phyloP scores from a whole-genome alignment of 2,329 filamentous ascomycete species.

The Coniosporium tulheliwenetii region DNA sequence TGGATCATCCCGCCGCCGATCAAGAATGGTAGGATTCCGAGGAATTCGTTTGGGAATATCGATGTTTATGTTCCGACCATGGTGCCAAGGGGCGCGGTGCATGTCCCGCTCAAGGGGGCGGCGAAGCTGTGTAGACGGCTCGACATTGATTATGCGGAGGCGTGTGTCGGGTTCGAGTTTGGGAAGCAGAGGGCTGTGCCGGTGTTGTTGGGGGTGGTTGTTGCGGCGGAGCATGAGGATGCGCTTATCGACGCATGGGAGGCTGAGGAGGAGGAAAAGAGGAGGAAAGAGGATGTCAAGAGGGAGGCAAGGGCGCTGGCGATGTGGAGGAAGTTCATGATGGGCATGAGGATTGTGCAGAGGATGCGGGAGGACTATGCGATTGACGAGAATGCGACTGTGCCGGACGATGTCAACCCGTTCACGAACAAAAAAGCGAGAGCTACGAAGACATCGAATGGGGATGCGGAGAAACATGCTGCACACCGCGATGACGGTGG shows the following conservation, averaged over 20 bases:
- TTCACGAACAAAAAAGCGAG: conserved; percentile 26
- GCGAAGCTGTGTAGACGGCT: conserved; percentile 71
- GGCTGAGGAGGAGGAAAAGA: conserved; percentile 55
- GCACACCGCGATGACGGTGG: too few relatives aligned
- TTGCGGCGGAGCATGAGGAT: conserved; percentile 65
- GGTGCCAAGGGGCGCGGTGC: conserved; percentile 71
- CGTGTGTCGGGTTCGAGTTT: conserved; percentile 93
- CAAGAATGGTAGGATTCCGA: conserved; percentile 70
- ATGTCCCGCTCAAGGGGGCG: conserved; percentile 65
- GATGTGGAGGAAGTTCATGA: conserved; percentile 75
- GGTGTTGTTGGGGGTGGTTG: conserved; percentile 76
- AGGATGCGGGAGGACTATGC: conserved; percentile 66
- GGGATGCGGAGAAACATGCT: too few relatives aligned
- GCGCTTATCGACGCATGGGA: conserved; percentile 63
- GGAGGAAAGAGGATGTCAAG: conserved; percentile 71
- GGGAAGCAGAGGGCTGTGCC: conserved; percentile 88
- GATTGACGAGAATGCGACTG: conserved; percentile 23
- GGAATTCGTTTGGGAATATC: conserved; percentile 92
- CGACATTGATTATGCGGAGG: conserved; percentile 79
- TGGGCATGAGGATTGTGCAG: conserved; percentile 70
- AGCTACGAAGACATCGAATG: conserved; percentile 6
- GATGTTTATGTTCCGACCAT: conserved; percentile 90
- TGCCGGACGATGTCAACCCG: conserved; percentile 37
- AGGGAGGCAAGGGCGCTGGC: conserved; percentile 55
- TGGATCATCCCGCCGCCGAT: conserved; percentile 92